phyloP scores from a whole-genome alignment of 1,139 yeast genomes.

The Yarrowia galli region DNA sequence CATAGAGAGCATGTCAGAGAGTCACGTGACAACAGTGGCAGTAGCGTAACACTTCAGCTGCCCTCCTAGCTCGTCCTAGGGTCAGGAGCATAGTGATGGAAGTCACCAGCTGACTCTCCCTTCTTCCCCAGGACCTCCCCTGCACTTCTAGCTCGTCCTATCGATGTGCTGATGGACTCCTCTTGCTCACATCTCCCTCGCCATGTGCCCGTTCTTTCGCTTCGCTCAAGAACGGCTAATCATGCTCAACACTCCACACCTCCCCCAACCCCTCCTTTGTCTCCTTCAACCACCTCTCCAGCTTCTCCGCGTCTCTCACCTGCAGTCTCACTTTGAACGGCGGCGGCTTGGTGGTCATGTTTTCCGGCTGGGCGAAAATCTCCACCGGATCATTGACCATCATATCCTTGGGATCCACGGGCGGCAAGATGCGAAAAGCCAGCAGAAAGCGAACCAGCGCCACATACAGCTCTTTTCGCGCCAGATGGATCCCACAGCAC shows the following conservation, averaged over 20 bases:
- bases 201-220: too few species aligned
- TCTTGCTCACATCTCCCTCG: too few species aligned
- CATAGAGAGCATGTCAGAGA: too few species aligned
- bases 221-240: background rate
- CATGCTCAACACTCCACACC: conserved; percentile 4
- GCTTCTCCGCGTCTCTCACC: conserved; percentile 1
- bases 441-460: conserved; percentile 55
- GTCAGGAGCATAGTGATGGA: too few species aligned
- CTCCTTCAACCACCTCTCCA: conserved; percentile 4
- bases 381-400: conserved; percentile 45
- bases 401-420: conserved; percentile 48
- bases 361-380: conserved; percentile 44
- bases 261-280: conserved; percentile 23
- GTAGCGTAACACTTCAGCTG: too few species aligned
- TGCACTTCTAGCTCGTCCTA: background rate
- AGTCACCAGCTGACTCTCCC: too few species aligned
- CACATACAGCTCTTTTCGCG: conserved; percentile 66
- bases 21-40: too few species aligned
- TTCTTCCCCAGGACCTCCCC: too few species aligned
- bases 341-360: conserved; percentile 46
- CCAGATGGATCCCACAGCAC: conserved; percentile 72
- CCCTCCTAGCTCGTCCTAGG: too few species aligned
- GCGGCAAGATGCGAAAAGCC: conserved; percentile 55
- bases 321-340: conserved; percentile 44
- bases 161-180: background rate